Base-by-base conservation (phyloP, 495 filamentous ascomycete genomes). In the Neurospora sp. region DNA sequence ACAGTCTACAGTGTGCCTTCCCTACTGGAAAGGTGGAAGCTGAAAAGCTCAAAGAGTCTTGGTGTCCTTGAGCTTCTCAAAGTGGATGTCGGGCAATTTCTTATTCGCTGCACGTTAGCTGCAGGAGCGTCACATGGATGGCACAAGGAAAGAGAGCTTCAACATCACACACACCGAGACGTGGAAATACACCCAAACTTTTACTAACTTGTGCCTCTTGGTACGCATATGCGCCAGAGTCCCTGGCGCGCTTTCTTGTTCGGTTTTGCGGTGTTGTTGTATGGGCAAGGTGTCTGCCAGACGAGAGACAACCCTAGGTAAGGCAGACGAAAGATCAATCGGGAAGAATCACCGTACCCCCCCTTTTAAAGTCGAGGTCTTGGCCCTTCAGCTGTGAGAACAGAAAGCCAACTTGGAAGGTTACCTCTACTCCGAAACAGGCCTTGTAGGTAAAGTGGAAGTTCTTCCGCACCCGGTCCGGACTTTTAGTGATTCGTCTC, bases 1-100 rank as follows among this genome's bases (percentile, higher is more conserved):
- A 22, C 61, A n/a, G 16, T 38, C 16, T 12, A 38, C 31, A 35
- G 31, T 14, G 68, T 40, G 4, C 17, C 41, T 44, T 44, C 10
- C 40, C 40, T 40, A 40, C 40, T 44, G 41, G 45, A 53, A 53
- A 4, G 41, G 41, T 17, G 41, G 14, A 42, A 53, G 45, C 45
- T 59, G 48, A 59, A 59, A 27, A 14, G 35, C 37, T 69, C 35
- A 8, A 14, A 31, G 16, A 12, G 68, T 38, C 35, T 20, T 27
- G 35, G 35, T n/a, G 70, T 3, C 45, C 20, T 53, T 14, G 45
- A 31, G 72, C 75, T 78, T 76, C 78, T 79, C 73, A 71, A 80
- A 78, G 41, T 69, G 79, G 79, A 80, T 53, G 73, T 78, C 79
- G 79, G 79, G 74, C 75, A 81, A 71, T 81, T 81, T 81, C 78